Conservation (phyloP, 306 rosid species). For the Dalbergia cochinchinensis region DNA sequence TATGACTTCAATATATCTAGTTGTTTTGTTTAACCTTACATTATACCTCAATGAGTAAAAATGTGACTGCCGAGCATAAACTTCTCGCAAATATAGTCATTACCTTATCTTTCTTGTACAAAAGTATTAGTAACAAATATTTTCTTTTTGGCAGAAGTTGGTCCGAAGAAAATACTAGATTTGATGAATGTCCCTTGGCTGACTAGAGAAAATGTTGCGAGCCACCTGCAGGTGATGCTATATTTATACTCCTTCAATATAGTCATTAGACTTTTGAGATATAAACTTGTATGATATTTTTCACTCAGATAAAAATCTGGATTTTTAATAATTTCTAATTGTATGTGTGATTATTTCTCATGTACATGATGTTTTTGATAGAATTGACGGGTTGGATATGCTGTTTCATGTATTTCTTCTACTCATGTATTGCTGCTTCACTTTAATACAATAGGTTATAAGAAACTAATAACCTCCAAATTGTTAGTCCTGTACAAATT, state of each 20-base stretch:
- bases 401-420: background rate
- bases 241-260: slow-evolving; percentile 26
- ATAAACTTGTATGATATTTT: slow-evolving; percentile 34
- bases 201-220: slow-evolving; percentile 95
- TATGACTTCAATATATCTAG: slow-evolving; percentile 8
- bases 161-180: slow-evolving; percentile 95
- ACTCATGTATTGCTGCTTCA: slow-evolving; percentile 16
- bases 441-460: slow-evolving; percentile 3
- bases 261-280: slow-evolving; percentile 15
- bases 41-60: slow-evolving; percentile 18
- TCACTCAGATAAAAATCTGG: slow-evolving; percentile 24
- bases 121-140: slow-evolving; percentile 53
- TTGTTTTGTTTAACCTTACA: slow-evolving; percentile 17
- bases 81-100: slow-evolving; percentile 45
- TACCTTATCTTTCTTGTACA: slow-evolving; percentile 20
- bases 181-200: slow-evolving; percentile 96
- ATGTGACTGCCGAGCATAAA: slow-evolving; percentile 27
- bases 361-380: slow-evolving; percentile 18
- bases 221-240: slow-evolving; percentile 87
- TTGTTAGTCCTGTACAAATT: background rate
- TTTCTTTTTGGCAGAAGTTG: slow-evolving; percentile 91
- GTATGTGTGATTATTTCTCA: background rate
- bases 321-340: slow-evolving; percentile 33
- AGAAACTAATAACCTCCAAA: too few species aligned
- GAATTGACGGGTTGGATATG: background rate